These are phyloP conservation scores for Patellaria atrata DNA, from an alignment of 495 filamentous ascomycete genomes.

Conservation along the genomic window DNA sequence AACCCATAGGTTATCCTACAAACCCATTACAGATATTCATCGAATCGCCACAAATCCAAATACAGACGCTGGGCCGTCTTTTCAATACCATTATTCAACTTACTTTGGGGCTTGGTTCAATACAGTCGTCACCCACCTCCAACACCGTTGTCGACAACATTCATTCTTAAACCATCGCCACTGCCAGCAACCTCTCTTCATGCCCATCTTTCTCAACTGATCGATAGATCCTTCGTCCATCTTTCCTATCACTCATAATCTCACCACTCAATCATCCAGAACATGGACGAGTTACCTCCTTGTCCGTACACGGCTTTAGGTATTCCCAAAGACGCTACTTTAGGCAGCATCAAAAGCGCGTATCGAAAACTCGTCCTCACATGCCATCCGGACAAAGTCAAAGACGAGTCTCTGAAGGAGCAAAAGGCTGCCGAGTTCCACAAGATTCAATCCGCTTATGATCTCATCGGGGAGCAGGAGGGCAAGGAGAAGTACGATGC, in stretches of 20 bases:
- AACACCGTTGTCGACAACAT: too few relatives aligned
- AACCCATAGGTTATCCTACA: too few relatives aligned
- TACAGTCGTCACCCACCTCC: too few relatives aligned
- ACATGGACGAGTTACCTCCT: constrained; percentile 53
- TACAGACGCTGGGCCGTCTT: too few relatives aligned
- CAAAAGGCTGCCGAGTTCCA: constrained; percentile 77
- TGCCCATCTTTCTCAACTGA: too few relatives aligned
- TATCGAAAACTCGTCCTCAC: constrained; percentile 88
- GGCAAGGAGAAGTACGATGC: constrained; percentile 65
- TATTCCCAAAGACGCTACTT: constrained; percentile 57
- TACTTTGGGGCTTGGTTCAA: too few relatives aligned
- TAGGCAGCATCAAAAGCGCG: constrained; percentile 59
- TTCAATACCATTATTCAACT: too few relatives aligned
- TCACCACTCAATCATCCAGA: constrained; percentile 12
- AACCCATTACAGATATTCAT: too few relatives aligned
- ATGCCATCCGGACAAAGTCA: constrained; percentile 90
- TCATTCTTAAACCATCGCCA: too few relatives aligned
- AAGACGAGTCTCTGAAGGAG: constrained; percentile 51
- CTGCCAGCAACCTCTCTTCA: too few relatives aligned
- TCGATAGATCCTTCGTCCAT: constrained; percentile 3
- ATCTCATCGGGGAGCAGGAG: constrained; percentile 68
- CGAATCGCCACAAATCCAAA: too few relatives aligned
- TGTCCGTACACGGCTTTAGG: constrained; percentile 79
- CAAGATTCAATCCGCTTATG: constrained; percentile 84
- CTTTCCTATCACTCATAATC: background rate